Evolutionary conservation across 2,329 filamentous ascomycete genomes (phyloP), one percentile per base, ranked within the genome.

Genomic region (Ploettnerulaceae sp.): DNA sequence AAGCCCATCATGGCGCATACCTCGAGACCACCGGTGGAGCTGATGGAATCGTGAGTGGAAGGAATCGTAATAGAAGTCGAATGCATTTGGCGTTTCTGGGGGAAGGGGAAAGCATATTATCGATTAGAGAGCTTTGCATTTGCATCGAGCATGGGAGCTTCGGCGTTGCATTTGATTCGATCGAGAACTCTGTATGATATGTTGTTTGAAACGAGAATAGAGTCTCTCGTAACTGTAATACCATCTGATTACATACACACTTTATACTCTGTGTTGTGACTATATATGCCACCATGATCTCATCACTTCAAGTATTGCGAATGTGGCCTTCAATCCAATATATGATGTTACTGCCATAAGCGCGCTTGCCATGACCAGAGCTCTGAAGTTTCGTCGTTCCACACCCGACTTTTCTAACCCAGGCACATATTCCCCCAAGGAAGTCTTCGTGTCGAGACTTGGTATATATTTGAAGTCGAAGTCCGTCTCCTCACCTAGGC

Each of bases 391-490:
- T 45, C 72, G 65, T 51, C 62, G 65, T 61, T 77, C 74, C 11
- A 74, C 61, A 12, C 64, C 64, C 4, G 63, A 66, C 26, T 59
- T 61, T 28, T 59, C 57, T 9, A 54, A 40, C 17, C 55, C 56
- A 25, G 56, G 49, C 15, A 65, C 61, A 37, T 64, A 62, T 49
- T 54, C 51, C 1, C 55, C 63, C 42, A 59, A 56, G 36, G 62
- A 60, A 3, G 64, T 72, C 11, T 66, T 69, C 7, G 57, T 59
- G 15, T 67, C 61, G 39, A 74, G 72, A 53, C 75, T 67, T 0
- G 84, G 83, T 7, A 84, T 69, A 59, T 84, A 85, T 60, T 88
- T 84, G 66, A 89, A 84, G 15, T 83, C 77, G 59, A 89, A 89
- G 7, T 68, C 70, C 1, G 76, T 78, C 57, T 81, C 74, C 36